phyloP scores from a whole-genome alignment of 2,329 filamentous ascomycete species.

The Hypomyces rosellus region DNA sequence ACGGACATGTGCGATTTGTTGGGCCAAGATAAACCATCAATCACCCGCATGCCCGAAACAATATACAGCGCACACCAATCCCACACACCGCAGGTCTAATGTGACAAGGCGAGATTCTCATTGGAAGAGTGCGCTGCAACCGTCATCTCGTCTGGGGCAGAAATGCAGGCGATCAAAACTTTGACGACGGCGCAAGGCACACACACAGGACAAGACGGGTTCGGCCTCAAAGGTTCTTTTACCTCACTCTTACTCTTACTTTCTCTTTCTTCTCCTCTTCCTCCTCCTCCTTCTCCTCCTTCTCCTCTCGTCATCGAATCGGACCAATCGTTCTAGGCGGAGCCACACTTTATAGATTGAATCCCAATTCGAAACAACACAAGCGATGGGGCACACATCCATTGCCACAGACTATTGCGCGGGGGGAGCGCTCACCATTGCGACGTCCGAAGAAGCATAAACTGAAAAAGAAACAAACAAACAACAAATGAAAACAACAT shows the following conservation, averaged over 20 bases:
- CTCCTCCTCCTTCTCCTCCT: too few species aligned
- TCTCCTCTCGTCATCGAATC: not conserved
- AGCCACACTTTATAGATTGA: too few species aligned
- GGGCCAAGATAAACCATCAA: slow-evolving; percentile 6
- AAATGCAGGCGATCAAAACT: slow-evolving; percentile 11
- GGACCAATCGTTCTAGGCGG: not conserved
- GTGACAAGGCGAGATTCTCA: slow-evolving; percentile 7
- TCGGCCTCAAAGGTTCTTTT: too few species aligned
- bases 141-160: slow-evolving; percentile 10
- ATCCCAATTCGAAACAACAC: not conserved
- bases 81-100: slow-evolving; percentile 5
- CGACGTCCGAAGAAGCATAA: not conserved
- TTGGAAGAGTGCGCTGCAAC: slow-evolving; percentile 6
- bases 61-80: slow-evolving; percentile 10
- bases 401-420: slow-evolving; percentile 1
- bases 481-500: not conserved
- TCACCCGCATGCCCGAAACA: slow-evolving; percentile 10
- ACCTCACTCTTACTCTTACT: too few species aligned
- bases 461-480: not conserved
- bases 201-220: slow-evolving; percentile 8
- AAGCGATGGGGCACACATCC: slow-evolving; percentile 4
- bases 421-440: not conserved
- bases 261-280: too few species aligned
- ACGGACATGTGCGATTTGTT: slow-evolving; percentile 2
- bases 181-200: slow-evolving; percentile 12